A percentile compares a stretch with the other conserved stretches of the same genome.
phyloP scores from a whole-genome alignment of 176 grass and related monocot genomes.

The Eragrostis curvula region DNA sequence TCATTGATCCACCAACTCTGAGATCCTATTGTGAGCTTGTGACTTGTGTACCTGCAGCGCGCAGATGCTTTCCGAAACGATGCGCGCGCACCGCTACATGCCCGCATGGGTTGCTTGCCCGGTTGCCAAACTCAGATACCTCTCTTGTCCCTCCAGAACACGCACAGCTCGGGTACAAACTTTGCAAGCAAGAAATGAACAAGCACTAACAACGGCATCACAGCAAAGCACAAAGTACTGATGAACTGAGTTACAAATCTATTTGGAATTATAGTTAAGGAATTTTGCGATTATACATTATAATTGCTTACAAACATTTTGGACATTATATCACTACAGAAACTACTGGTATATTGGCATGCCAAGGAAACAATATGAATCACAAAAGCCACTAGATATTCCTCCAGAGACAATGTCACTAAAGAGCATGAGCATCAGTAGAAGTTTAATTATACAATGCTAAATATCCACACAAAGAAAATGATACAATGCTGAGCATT shows the following conservation, averaged over 20 bases:
- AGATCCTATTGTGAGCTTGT: background rate
- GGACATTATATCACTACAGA: background rate
- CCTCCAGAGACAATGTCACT: background rate
- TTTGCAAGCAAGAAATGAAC: background rate
- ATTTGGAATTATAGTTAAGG: background rate
- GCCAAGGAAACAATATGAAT: background rate
- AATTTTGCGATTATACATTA: background rate
- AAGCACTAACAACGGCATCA: background rate
- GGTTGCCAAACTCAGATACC: constrained; percentile 5
- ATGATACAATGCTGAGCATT: background rate
- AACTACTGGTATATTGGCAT: background rate
- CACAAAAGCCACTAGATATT: background rate
- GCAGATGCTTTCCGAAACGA: background rate
- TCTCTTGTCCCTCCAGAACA: constrained; percentile 19
- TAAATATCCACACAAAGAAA: no score
- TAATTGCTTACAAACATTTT: background rate
- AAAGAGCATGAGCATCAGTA: background rate
- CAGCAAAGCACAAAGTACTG: background rate
- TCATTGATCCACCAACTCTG: background rate
- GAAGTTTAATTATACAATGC: background rate
- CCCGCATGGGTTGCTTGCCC: background rate
- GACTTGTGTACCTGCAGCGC: background rate
- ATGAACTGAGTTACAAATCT: background rate
- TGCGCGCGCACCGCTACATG: background rate
- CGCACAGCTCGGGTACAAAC: background rate